These are phyloP conservation scores for Pseudopyrenochaeta lycopersici DNA, from an alignment of 2,329 filamentous ascomycete genomes.

Conservation along the genomic window DNA sequence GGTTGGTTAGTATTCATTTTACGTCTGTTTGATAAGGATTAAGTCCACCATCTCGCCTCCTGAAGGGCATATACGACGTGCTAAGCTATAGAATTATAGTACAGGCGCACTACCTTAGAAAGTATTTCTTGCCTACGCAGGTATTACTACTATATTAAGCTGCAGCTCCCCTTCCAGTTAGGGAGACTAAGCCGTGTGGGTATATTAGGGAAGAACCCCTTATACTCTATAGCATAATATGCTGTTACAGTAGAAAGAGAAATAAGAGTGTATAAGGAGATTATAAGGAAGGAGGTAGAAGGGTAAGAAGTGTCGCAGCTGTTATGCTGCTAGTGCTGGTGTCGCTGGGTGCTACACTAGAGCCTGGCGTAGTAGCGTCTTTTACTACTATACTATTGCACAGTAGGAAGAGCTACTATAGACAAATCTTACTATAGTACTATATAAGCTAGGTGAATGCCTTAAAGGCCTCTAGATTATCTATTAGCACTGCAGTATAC, in stretches of 20 bases:
- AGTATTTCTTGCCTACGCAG: conserved; percentile 6
- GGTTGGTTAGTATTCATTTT: conserved; percentile 10
- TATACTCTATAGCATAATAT: conserved; percentile 1
- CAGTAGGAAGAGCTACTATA: not conserved
- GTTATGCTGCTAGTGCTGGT: not conserved
- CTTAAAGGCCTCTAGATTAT: conserved; percentile 1
- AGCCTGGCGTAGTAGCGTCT: too few relatives aligned
- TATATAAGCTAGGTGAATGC: conserved; percentile 3
- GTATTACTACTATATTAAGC: conserved; percentile 1
- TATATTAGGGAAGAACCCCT: conserved; percentile 1
- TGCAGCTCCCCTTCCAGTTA: conserved; percentile 3
- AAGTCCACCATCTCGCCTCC: conserved; percentile 6
- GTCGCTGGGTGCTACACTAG: not conserved
- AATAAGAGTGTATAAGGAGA: too few relatives aligned
- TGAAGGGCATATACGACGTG: conserved; percentile 6
- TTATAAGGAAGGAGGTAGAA: not conserved
- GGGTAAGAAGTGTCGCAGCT: not conserved
- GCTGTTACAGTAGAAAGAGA: not conserved
- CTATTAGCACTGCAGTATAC: not conserved
- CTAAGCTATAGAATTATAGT: conserved; percentile 8
- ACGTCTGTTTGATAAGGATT: conserved; percentile 3
- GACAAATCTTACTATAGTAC: conserved; percentile 6
- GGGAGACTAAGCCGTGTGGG: not conserved
- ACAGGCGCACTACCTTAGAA: conserved; percentile 1
- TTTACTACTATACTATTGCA: not conserved